These are phyloP conservation scores for Hirsutella minnesotensis DNA, from an alignment of 2,329 filamentous ascomycete genomes.

Conservation along the genomic window DNA sequence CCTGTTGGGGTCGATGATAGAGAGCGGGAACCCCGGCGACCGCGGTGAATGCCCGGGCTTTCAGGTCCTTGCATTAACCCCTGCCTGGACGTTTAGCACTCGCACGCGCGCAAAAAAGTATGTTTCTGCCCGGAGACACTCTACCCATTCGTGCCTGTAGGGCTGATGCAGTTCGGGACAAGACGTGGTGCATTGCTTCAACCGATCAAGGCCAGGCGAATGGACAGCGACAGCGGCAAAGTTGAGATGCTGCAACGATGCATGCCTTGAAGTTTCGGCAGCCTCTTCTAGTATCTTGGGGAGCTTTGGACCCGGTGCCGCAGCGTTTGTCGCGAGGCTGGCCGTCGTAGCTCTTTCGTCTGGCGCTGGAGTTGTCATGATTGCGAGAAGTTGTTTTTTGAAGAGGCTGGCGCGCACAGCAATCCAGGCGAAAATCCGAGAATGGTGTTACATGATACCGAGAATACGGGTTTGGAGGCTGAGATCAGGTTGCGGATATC, in stretches of 20 bases:
- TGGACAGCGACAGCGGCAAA: not conserved
- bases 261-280: not conserved
- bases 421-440: not conserved
- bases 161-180: slow-evolving; percentile 5
- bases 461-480: not conserved
- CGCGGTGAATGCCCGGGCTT: slow-evolving; percentile 4
- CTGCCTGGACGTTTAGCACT: not conserved
- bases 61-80: slow-evolving; percentile 1
- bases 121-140: not conserved
- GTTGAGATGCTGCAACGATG: not conserved
- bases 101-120: not conserved
- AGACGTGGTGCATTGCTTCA: slow-evolving; percentile 1
- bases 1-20: slow-evolving; percentile 13
- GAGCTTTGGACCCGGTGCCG: not conserved
- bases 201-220: not conserved
- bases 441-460: not conserved
- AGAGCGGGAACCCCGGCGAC: slow-evolving; percentile 10
- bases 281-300: not conserved
- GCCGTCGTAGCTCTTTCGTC: not conserved
- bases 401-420: not conserved
- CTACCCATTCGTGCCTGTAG: slow-evolving; percentile 1
- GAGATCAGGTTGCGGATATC: too few relatives aligned
- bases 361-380: not conserved
- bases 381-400: not conserved
- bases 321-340: not conserved